Conservation (phyloP, 257 asterid species). For the Fraxinus cuspidata region DNA sequence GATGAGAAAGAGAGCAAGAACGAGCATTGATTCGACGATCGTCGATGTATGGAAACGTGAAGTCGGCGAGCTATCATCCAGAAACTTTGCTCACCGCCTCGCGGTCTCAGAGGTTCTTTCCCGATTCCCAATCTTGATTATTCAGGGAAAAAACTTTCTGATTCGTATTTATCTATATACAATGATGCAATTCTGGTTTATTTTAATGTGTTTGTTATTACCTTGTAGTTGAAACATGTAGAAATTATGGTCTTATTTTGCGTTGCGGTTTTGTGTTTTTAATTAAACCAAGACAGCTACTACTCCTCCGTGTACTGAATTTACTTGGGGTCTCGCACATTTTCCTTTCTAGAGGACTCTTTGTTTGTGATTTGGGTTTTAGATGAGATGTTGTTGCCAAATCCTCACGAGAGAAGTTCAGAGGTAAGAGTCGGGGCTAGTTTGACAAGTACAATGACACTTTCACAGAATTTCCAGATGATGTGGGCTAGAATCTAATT, state of each 20-base stretch:
- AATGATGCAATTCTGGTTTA: background rate
- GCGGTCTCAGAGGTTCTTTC: slow-evolving; percentile 71
- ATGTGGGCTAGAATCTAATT: background rate
- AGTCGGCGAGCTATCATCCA: slow-evolving; percentile 66
- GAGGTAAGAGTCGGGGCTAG: background rate
- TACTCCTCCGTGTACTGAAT: background rate
- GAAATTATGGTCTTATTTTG: background rate
- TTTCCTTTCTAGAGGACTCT: background rate
- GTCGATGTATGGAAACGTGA: slow-evolving; percentile 80
- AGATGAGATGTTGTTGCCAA: background rate
- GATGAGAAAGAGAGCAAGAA: slow-evolving; percentile 47
- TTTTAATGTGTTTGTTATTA: background rate
- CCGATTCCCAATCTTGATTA: slow-evolving; percentile 3
- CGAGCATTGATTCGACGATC: slow-evolving; percentile 48
- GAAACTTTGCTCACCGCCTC: slow-evolving; percentile 67
- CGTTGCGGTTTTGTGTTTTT: background rate
- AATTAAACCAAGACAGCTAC: background rate
- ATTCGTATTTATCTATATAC: background rate
- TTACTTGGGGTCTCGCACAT: background rate
- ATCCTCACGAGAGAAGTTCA: background rate
- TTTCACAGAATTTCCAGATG: background rate
- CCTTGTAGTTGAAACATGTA: background rate
- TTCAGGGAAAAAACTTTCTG: background rate
- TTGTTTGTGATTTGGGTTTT: background rate
- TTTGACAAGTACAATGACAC: background rate